Percentiles rank a stretch among this genome's conserved stretches.
These are phyloP conservation scores for Selaginella moellendorffii DNA, from an alignment of 75 land plant genomes.

Conservation along the genomic window DNA sequence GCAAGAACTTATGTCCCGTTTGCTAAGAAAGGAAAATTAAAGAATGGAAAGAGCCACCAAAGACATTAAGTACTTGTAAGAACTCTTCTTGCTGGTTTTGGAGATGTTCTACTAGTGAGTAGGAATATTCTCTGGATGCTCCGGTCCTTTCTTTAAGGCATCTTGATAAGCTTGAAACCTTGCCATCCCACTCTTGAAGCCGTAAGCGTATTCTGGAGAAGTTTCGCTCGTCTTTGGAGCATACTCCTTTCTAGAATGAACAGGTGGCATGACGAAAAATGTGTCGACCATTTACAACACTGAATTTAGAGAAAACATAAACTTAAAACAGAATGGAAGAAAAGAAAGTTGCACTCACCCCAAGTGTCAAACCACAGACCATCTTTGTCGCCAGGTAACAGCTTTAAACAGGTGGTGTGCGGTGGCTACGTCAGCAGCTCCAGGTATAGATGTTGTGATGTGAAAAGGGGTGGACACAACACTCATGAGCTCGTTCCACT, in stretches of 20 bases:
- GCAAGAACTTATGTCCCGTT: slow-evolving; percentile 29
- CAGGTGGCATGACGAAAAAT: slow-evolving; percentile 38
- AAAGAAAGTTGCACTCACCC: slow-evolving; percentile 29
- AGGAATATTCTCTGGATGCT: slow-evolving; percentile 46
- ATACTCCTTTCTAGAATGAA: slow-evolving; percentile 66
- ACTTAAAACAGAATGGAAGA: neutral
- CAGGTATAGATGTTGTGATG: slow-evolving; percentile 77
- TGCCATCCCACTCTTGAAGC: slow-evolving; percentile 54
- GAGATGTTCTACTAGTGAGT: slow-evolving; percentile 54
- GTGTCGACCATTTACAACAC: neutral
- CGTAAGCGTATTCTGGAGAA: too few species aligned
- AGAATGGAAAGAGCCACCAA: slow-evolving; percentile 69
- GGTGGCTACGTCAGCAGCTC: slow-evolving; percentile 75
- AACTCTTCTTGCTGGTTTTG: slow-evolving; percentile 58
- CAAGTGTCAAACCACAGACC: slow-evolving; percentile 62
- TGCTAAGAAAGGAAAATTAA: slow-evolving; percentile 68
- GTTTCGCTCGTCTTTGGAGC: slow-evolving; percentile 53
- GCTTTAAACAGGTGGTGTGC: slow-evolving; percentile 60
- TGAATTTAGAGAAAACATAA: neutral
- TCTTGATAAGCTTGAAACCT: slow-evolving; percentile 69
- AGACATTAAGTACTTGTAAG: too few species aligned
- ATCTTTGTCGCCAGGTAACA: slow-evolving; percentile 38
- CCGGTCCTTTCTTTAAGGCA: slow-evolving; percentile 27
- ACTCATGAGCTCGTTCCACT: too few species aligned
- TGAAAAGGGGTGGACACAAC: too few species aligned